Percentiles rank a stretch among this genome's conserved stretches.
Conservation (phyloP, 2,329 filamentous ascomycete species). For the Penicillium sp. region DNA sequence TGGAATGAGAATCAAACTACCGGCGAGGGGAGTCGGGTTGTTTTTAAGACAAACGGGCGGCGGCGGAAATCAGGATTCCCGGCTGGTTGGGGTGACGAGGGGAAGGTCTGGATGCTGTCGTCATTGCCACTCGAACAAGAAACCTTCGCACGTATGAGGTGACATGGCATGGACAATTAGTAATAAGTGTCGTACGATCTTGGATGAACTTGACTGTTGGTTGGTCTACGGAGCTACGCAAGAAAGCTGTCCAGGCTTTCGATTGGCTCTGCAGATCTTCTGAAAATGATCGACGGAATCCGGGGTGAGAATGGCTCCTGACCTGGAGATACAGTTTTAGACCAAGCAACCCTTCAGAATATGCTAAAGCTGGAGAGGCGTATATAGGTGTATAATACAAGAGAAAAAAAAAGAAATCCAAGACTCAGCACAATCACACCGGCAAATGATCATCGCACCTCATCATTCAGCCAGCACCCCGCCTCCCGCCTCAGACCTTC, state of each 20-base stretch:
- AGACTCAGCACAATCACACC: neutral
- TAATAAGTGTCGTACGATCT: neutral
- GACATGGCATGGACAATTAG: neutral
- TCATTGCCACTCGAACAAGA: slow-evolving; percentile 27
- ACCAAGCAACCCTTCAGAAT: neutral
- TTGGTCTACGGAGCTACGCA: neutral
- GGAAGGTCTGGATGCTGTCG: slow-evolving; percentile 23
- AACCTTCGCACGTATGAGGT: neutral
- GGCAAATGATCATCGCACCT: neutral
- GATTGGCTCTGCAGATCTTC: neutral
- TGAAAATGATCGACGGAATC: neutral
- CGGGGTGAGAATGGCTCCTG: neutral
- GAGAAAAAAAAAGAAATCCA: neutral
- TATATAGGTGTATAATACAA: neutral
- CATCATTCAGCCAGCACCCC: neutral
- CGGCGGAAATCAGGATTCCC: slow-evolving; percentile 14
- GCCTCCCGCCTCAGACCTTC: neutral
- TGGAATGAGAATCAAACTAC: neutral
- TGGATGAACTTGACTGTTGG: too few species aligned
- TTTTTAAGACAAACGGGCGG: neutral
- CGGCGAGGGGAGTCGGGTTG: neutral
- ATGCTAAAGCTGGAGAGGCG: neutral
- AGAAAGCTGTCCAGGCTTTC: neutral
- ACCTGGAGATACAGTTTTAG: neutral
- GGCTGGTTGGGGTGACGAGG: neutral